Percentiles rank a stretch among this genome's conserved stretches.
phyloP scores from a whole-genome alignment of 441 rosid species.

The Populus tomentosa region DNA sequence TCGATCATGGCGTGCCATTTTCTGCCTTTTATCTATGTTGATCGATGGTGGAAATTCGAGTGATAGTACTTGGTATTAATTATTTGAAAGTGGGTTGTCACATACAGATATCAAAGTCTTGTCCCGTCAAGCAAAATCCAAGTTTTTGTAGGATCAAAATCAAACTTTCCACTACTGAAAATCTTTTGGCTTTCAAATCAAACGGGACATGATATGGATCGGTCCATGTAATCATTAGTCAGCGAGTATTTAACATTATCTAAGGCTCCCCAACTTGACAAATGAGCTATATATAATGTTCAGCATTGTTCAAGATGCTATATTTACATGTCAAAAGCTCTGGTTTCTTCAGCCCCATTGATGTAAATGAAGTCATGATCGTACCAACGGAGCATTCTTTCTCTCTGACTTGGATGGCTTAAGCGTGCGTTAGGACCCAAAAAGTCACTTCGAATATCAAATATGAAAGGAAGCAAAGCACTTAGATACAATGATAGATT shows the following conservation, averaged over 20 bases:
- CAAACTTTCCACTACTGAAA: not conserved
- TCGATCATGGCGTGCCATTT: too few species aligned
- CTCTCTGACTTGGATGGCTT: conserved; percentile 24
- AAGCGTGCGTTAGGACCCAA: conserved; percentile 29
- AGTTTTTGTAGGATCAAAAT: too few species aligned
- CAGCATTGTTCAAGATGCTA: not conserved
- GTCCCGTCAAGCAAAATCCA: too few species aligned
- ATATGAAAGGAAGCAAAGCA: conserved; percentile 27
- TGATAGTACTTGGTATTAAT: too few species aligned
- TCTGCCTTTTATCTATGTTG: too few species aligned
- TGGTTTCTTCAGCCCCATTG: not conserved
- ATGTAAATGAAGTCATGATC: conserved; percentile 12
- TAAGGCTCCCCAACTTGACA: conserved; percentile 28
- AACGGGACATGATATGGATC: conserved; percentile 4
- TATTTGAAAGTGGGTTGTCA: too few species aligned
- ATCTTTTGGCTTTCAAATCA: conserved; percentile 10
- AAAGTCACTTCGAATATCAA: conserved; percentile 26
- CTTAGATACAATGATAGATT: conserved; percentile 18
- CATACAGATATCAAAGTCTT: too few species aligned
- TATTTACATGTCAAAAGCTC: too few species aligned
- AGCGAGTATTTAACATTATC: conserved; percentile 30
- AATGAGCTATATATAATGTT: conserved; percentile 14
- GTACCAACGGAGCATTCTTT: not conserved
- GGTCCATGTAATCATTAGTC: conserved; percentile 22
- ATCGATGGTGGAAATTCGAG: too few species aligned